Conservation (phyloP, 2,329 filamentous ascomycete species). For the Fusarium tanahbumbuense region DNA sequence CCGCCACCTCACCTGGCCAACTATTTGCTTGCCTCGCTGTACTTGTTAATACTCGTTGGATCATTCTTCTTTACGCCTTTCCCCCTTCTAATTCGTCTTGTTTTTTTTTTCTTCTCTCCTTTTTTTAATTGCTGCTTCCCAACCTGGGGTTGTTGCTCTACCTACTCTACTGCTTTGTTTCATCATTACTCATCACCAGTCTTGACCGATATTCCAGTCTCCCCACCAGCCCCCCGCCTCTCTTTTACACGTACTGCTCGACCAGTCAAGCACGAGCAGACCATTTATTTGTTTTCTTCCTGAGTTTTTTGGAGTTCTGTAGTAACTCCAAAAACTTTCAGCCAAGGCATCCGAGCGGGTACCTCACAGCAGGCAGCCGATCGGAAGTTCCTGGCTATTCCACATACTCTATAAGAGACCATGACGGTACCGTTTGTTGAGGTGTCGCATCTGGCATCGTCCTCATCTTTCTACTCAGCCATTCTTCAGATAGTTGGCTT, state of each 20-base stretch:
- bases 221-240: slow-evolving; percentile 30
- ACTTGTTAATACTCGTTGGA: slow-evolving; percentile 17
- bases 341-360: slow-evolving; percentile 41
- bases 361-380: slow-evolving; percentile 40
- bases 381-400: slow-evolving; percentile 32
- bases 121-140: slow-evolving; percentile 5
- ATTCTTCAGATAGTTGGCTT: slow-evolving; percentile 83
- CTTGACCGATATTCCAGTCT: slow-evolving; percentile 41
- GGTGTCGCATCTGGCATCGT: slow-evolving; percentile 81
- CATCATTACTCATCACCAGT: slow-evolving; percentile 36
- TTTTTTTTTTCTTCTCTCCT: slow-evolving; percentile 1
- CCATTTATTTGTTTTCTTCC: slow-evolving; percentile 20
- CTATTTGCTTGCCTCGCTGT: slow-evolving; percentile 26
- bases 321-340: slow-evolving; percentile 24
- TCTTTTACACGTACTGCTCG: slow-evolving; percentile 22
- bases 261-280: slow-evolving; percentile 36
- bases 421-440: slow-evolving; percentile 64
- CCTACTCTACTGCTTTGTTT: slow-evolving; percentile 18
- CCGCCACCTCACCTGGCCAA: slow-evolving; percentile 34
- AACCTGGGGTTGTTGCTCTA: slow-evolving; percentile 19
- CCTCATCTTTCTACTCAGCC: slow-evolving; percentile 85
- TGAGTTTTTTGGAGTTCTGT: slow-evolving; percentile 26
- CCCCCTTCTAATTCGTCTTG: slow-evolving; percentile 27
- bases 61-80: slow-evolving; percentile 22
- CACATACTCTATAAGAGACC: slow-evolving; percentile 35